Evolutionary conservation across 441 rosid genomes (phyloP).

Genomic region (Kokia cookei): DNA sequence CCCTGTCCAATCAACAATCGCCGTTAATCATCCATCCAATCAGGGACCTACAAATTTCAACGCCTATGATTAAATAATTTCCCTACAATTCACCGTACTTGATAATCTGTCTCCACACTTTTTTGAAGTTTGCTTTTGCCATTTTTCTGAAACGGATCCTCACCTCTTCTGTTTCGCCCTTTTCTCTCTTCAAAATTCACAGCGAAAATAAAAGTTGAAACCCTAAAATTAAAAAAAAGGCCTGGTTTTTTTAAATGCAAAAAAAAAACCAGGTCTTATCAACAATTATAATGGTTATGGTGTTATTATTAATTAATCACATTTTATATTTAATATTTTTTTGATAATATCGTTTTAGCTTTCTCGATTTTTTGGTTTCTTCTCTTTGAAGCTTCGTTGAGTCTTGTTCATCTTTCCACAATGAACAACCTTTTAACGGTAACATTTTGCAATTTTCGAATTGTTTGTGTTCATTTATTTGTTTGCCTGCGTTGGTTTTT

Average conservation of each 20-base stretch:
- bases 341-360: neutral
- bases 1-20: neutral
- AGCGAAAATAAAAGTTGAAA: neutral
- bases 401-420: slow-evolving; percentile 19
- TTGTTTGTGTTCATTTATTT: neutral
- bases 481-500: slow-evolving; percentile 12
- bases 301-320: neutral
- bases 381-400: slow-evolving; percentile 4
- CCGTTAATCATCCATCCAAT: neutral
- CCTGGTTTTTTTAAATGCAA: slow-evolving; percentile 10
- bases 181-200: neutral
- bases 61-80: neutral
- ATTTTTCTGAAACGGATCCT: neutral
- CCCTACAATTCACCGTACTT: neutral
- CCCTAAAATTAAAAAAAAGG: neutral
- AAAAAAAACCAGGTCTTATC: slow-evolving; percentile 17
- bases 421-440: slow-evolving; percentile 94
- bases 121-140: neutral
- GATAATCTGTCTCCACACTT: neutral
- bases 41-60: too few species aligned
- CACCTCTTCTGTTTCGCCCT: neutral
- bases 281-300: neutral
- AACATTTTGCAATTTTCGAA: slow-evolving; percentile 4
- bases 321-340: neutral
- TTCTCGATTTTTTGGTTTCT: neutral